These are phyloP conservation scores for Sanghuangporus baumii DNA, from an alignment of 1,284 basidiomycete genomes.

Conservation along the genomic window DNA sequence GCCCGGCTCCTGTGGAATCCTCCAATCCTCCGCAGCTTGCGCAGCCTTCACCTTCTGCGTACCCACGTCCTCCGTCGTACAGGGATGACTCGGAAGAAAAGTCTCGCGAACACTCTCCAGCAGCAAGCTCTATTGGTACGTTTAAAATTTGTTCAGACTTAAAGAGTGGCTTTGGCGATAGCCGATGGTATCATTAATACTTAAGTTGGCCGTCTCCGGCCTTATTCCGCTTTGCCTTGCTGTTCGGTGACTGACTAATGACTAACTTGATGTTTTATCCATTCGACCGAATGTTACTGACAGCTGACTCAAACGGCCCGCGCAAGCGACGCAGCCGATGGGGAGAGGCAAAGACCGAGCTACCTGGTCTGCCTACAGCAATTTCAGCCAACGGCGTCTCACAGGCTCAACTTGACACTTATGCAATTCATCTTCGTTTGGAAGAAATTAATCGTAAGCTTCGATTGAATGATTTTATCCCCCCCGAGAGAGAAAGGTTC, in stretches of 20 bases:
- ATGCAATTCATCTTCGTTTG: constrained; percentile 88
- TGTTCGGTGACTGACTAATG: constrained; percentile 42
- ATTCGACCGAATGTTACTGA: not conserved
- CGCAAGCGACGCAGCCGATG: constrained; percentile 93
- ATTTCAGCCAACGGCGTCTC: constrained; percentile 89
- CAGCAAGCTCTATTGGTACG: constrained; percentile 22
- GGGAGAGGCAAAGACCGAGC: constrained; percentile 87
- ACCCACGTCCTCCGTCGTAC: constrained; percentile 58
- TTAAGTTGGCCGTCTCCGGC: not conserved
- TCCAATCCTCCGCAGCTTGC: constrained; percentile 71
- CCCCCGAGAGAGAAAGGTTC: constrained; percentile 89
- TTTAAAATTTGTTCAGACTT: not conserved
- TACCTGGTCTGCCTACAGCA: constrained; percentile 87
- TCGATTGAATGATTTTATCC: constrained; percentile 89
- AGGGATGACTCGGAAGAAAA: constrained; percentile 37
- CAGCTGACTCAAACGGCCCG: constrained; percentile 74
- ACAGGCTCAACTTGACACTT: constrained; percentile 90
- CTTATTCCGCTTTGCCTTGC: not conserved
- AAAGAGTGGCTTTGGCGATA: not conserved
- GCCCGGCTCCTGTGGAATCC: constrained; percentile 74
- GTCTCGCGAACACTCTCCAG: constrained; percentile 41
- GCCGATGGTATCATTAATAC: not conserved
- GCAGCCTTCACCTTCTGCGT: constrained; percentile 79
- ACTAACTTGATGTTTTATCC: constrained; percentile 52
- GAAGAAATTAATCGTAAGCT: constrained; percentile 98